These are phyloP conservation scores for Annulohypoxylon truncatum DNA, from an alignment of 2,329 filamentous ascomycete genomes.

Conservation along the genomic window DNA sequence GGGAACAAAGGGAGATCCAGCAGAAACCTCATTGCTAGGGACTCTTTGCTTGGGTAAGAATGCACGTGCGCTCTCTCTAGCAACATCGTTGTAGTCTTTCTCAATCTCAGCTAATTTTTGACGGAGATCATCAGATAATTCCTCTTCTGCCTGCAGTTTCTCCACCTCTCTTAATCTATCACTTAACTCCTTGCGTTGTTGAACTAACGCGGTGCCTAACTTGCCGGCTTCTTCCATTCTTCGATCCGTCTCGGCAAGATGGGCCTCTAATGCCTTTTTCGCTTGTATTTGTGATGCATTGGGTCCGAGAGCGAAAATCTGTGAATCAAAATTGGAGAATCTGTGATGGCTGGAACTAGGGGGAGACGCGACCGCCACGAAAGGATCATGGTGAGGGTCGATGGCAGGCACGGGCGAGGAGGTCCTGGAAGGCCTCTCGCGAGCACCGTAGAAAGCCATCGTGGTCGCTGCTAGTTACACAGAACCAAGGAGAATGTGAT, in stretches of 20 bases:
- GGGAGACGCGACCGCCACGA: conserved; percentile 60
- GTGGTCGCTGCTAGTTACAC: conserved; percentile 35
- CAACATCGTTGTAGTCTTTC: conserved; percentile 94
- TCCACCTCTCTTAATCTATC: conserved; percentile 88
- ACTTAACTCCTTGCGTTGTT: conserved; percentile 85
- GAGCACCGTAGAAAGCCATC: conserved; percentile 59
- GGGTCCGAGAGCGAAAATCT: conserved; percentile 82
- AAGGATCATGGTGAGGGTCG: conserved; percentile 64
- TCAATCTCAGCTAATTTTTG: conserved; percentile 88
- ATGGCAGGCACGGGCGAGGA: conserved; percentile 50
- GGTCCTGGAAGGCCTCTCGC: conserved; percentile 57
- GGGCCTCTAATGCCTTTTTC: conserved; percentile 88
- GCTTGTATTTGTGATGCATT: conserved; percentile 84
- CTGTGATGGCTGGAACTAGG: conserved; percentile 67
- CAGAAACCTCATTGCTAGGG: conserved; percentile 72
- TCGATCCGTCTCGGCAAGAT: conserved; percentile 91
- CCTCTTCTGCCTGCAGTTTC: conserved; percentile 77
- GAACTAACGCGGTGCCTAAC: conserved; percentile 82
- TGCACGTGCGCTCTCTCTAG: conserved; percentile 86
- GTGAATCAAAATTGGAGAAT: conserved; percentile 84
- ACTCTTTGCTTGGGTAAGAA: conserved; percentile 88
- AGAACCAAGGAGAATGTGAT: conserved; percentile 47
- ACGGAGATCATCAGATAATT: conserved; percentile 85
- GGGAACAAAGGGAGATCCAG: conserved; percentile 64
- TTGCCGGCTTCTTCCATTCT: conserved; percentile 91